Evolutionary conservation across 352 stramenopile genomes (phyloP).

Genomic region (Globisporangium megalacanthum): DNA sequence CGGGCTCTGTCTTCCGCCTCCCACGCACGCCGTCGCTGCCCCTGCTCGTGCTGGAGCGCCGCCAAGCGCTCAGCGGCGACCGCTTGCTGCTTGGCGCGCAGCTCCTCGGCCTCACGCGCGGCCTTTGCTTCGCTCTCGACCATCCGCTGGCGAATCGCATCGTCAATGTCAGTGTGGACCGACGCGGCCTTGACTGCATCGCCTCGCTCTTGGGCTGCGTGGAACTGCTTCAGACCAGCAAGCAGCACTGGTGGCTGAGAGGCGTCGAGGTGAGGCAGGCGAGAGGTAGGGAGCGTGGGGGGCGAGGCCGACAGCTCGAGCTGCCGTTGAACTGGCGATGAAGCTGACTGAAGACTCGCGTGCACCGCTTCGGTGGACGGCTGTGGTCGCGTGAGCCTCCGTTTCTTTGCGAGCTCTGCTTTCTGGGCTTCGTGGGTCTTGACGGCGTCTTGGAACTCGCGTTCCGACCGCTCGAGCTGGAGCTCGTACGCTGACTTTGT

Average conservation of each 20-base stretch:
- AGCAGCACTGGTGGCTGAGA: not conserved
- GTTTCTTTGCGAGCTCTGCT: conserved; percentile 30
- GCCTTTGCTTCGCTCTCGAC: conserved; percentile 36
- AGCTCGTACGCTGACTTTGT: conserved; percentile 36
- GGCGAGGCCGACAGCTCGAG: not conserved
- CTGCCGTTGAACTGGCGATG: not conserved
- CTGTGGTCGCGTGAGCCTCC: conserved; percentile 14
- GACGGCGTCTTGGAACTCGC: conserved; percentile 34
- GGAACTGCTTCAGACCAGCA: not conserved
- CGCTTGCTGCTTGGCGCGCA: conserved; percentile 33
- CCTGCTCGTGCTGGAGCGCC: conserved; percentile 56
- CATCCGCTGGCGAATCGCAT: conserved; percentile 35
- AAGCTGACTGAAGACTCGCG: not conserved
- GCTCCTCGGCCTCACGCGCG: conserved; percentile 31
- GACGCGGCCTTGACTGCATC: not conserved
- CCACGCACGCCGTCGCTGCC: conserved; percentile 57
- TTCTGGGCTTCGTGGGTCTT: conserved; percentile 34
- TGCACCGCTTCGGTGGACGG: conserved; percentile 7
- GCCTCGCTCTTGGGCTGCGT: not conserved
- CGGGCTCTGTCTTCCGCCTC: conserved; percentile 53
- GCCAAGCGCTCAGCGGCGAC: conserved; percentile 56
- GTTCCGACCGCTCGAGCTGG: conserved; percentile 41
- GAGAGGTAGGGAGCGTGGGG: not conserved
- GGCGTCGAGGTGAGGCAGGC: not conserved
- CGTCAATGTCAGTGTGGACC: conserved; percentile 34